Conservation (phyloP, 768 basidiomycete species). For the Termitomyces sp. region DNA sequence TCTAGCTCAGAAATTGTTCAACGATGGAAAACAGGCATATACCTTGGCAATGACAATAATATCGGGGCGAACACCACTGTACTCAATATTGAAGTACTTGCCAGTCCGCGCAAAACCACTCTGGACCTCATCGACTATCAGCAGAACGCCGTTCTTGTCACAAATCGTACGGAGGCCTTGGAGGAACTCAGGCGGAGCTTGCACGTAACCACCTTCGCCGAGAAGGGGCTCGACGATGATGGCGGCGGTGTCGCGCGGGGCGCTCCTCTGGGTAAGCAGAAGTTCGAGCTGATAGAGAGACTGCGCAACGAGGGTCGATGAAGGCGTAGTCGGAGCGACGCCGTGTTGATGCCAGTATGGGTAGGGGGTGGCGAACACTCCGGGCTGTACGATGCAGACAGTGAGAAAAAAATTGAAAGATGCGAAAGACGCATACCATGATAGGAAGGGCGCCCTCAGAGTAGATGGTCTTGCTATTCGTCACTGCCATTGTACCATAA, state of each 20-base stretch:
- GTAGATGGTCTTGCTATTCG: slow-evolving; percentile 92
- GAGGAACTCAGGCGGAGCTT: slow-evolving; percentile 78
- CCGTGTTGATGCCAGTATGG: slow-evolving; percentile 92
- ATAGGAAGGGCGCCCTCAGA: slow-evolving; percentile 73
- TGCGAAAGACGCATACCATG: slow-evolving; percentile 49
- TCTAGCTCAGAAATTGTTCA: not conserved
- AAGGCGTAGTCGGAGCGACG: slow-evolving; percentile 48
- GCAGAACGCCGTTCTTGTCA: slow-evolving; percentile 78
- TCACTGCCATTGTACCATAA: slow-evolving; percentile 89
- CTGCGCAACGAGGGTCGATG: slow-evolving; percentile 52
- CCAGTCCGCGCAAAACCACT: slow-evolving; percentile 89
- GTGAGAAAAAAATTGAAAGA: not conserved
- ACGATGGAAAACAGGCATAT: not conserved
- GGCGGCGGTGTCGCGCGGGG: slow-evolving; percentile 87
- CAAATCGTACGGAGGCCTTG: slow-evolving; percentile 80
- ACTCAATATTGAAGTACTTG: slow-evolving; percentile 74
- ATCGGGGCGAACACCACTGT: slow-evolving; percentile 84
- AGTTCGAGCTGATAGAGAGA: slow-evolving; percentile 83
- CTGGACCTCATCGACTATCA: slow-evolving; percentile 88
- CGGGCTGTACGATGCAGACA: slow-evolving; percentile 64
- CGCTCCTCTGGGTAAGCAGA: slow-evolving; percentile 69
- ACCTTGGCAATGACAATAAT: slow-evolving; percentile 89
- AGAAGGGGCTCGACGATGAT: slow-evolving; percentile 91
- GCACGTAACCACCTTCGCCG: slow-evolving; percentile 95
- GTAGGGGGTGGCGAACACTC: slow-evolving; percentile 76